Evolutionary conservation across 495 filamentous ascomycete species (phyloP).

Genomic region (Tuber brumale): DNA sequence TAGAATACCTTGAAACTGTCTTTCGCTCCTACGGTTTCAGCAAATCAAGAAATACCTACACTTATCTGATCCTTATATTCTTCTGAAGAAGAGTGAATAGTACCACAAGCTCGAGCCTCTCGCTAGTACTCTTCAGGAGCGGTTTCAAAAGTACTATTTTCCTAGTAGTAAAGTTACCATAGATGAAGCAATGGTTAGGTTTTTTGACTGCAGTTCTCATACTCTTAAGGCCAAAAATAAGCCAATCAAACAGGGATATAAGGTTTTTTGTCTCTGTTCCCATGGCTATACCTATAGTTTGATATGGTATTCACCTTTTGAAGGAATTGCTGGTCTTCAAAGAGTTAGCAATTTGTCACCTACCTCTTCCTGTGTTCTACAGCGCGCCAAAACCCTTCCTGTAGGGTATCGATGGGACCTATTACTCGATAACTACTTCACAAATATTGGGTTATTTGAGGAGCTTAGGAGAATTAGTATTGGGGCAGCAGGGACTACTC

Average conservation of each 20-base stretch:
- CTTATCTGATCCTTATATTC: background rate
- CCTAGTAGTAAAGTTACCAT: slow-evolving; percentile 11
- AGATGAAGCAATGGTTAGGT: slow-evolving; percentile 18
- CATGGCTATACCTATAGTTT: background rate
- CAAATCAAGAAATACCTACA: slow-evolving; percentile 10
- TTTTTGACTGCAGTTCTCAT: slow-evolving; percentile 11
- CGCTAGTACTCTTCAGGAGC: too few species aligned
- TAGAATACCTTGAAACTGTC: background rate
- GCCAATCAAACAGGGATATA: slow-evolving; percentile 11
- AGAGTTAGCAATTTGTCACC: too few species aligned
- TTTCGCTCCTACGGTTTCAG: slow-evolving; percentile 4
- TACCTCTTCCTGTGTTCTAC: too few species aligned
- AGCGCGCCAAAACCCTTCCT: background rate
- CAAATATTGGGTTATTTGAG: too few species aligned
- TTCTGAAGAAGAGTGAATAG: background rate
- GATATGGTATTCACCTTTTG: background rate
- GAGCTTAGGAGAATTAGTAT: too few species aligned
- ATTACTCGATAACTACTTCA: too few species aligned
- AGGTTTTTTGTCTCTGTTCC: slow-evolving; percentile 12
- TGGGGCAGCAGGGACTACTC: too few species aligned
- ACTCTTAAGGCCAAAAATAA: slow-evolving; percentile 19
- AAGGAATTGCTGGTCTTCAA: too few species aligned
- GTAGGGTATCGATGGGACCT: too few species aligned
- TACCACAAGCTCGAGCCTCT: slow-evolving; percentile 10
- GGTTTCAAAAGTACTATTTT: background rate